These are phyloP conservation scores for Zanthoxylum bungeanum DNA, from an alignment of 345 rosid species.

Conservation along the genomic window DNA sequence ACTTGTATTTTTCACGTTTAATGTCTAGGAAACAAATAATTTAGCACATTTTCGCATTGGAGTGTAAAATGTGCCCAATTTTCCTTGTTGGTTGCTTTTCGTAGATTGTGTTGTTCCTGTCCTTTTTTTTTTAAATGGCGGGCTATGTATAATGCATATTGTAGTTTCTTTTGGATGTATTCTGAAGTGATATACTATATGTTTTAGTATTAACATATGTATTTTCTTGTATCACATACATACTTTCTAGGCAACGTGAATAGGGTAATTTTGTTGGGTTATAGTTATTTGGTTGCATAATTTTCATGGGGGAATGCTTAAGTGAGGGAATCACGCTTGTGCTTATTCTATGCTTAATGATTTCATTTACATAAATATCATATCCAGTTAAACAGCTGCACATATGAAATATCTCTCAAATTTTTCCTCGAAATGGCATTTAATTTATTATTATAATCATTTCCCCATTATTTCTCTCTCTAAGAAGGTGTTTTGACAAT, in stretches of 20 bases:
- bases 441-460: neutral
- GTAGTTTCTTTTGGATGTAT: neutral
- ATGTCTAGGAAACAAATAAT: neutral
- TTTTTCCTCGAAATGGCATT: neutral
- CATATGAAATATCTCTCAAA: neutral
- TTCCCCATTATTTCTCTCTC: neutral
- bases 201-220: neutral
- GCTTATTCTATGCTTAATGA: neutral
- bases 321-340: neutral
- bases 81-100: neutral
- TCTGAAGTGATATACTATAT: neutral
- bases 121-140: neutral
- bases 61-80: neutral
- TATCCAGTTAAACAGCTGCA: neutral
- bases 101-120: neutral
- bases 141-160: neutral
- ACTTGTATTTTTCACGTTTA: neutral
- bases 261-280: neutral
- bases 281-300: neutral
- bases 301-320: neutral
- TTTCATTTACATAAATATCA: neutral
- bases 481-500: neutral
- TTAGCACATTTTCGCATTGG: neutral
- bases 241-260: neutral
- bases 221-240: neutral